phyloP scores from a whole-genome alignment of 441 rosid species.

The Erodium moschatum region DNA sequence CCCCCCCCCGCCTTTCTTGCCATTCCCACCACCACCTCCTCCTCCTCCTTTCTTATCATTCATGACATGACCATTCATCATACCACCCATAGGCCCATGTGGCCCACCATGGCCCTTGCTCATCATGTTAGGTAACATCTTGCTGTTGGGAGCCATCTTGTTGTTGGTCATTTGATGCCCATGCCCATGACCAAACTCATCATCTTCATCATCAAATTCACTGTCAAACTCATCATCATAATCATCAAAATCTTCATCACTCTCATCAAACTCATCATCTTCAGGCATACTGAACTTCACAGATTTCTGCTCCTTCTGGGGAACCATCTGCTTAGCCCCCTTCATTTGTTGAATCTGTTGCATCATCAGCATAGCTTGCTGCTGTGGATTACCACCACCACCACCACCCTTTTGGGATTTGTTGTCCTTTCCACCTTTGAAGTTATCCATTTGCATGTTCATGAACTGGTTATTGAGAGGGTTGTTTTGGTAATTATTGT shows the following conservation, averaged over 20 bases:
- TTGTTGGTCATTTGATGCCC: slow-evolving; percentile 18
- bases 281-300: slow-evolving; percentile 51
- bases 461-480: slow-evolving; percentile 50
- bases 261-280: slow-evolving; percentile 9
- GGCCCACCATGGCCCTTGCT: no score
- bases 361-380: background rate
- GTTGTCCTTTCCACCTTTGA: slow-evolving; percentile 18
- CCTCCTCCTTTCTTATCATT: slow-evolving; percentile 33
- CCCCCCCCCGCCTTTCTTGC: slow-evolving; percentile 30
- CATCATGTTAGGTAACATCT: no score
- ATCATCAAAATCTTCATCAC: slow-evolving; percentile 37
- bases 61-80: background rate
- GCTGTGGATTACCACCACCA: background rate
- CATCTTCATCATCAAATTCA: slow-evolving; percentile 44
- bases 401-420: slow-evolving; percentile 39
- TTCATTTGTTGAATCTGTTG: slow-evolving; percentile 32
- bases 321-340: slow-evolving; percentile 36
- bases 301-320: slow-evolving; percentile 34
- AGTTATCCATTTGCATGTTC: slow-evolving; percentile 42
- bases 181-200: slow-evolving; percentile 25
- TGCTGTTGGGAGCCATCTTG: slow-evolving; percentile 20
- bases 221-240: slow-evolving; percentile 24
- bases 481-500: slow-evolving; percentile 22
- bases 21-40: no score
- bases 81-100: no score